These are phyloP conservation scores for Scutellaria baicalensis DNA, from an alignment of 257 asterid species.

Conservation along the genomic window DNA sequence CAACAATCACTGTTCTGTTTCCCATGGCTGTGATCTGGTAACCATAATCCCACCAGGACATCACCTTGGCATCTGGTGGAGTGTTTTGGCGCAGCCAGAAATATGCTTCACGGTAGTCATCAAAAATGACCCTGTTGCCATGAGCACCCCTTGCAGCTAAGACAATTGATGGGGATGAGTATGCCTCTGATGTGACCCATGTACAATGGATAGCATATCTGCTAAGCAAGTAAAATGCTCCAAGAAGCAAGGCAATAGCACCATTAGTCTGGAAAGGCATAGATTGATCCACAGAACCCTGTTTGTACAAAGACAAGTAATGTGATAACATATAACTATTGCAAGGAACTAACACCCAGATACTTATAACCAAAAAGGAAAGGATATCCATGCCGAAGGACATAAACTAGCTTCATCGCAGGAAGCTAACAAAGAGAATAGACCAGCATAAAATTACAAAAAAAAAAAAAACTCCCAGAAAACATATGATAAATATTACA, in stretches of 20 bases:
- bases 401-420: neutral
- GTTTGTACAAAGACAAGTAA: slow-evolving; percentile 14
- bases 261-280: slow-evolving; percentile 74
- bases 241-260: slow-evolving; percentile 80
- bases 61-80: slow-evolving; percentile 94
- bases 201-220: slow-evolving; percentile 92
- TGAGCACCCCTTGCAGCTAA: slow-evolving; percentile 98
- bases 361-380: neutral
- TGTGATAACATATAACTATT: neutral
- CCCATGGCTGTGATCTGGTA: slow-evolving; percentile 99
- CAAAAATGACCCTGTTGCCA: slow-evolving; percentile 87
- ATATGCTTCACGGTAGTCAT: slow-evolving; percentile 95
- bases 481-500: neutral
- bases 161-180: slow-evolving; percentile 98
- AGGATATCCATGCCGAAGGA: neutral
- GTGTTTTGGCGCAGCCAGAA: slow-evolving; percentile 94
- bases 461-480: neutral
- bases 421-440: neutral
- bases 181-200: slow-evolving; percentile 99
- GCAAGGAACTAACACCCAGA: neutral
- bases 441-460: neutral
- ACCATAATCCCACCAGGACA: slow-evolving; percentile 99
- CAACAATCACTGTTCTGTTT: slow-evolving; percentile 93
- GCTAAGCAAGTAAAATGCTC: slow-evolving; percentile 82
- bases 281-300: slow-evolving; percentile 78